Conservation (phyloP, 352 stramenopile species). For the Pythium scleroteichum region DNA sequence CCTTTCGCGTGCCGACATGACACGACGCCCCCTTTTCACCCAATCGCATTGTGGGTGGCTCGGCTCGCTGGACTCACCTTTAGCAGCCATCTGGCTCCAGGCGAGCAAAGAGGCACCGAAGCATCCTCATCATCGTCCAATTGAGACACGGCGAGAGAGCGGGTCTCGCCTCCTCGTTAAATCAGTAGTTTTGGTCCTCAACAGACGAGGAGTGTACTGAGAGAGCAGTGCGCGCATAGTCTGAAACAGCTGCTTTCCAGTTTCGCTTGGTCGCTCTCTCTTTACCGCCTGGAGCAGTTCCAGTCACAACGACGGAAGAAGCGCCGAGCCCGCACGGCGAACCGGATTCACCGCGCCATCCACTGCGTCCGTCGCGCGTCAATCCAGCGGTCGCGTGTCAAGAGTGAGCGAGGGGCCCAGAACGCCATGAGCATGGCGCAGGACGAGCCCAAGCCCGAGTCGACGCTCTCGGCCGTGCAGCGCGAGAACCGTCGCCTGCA, state of each 20-base stretch:
- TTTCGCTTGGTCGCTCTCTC: too few relatives aligned
- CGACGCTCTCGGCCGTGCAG: constrained; percentile 27
- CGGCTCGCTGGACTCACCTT: not conserved
- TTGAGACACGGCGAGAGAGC: not conserved
- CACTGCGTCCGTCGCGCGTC: not conserved
- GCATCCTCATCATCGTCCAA: not conserved
- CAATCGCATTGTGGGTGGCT: not conserved
- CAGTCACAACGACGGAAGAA: not conserved
- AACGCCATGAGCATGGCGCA: not conserved
- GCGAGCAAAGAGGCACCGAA: not conserved
- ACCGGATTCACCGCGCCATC: not conserved
- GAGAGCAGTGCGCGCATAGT: not conserved
- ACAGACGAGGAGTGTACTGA: not conserved
- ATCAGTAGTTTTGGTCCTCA: not conserved
- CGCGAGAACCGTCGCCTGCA: constrained; percentile 60
- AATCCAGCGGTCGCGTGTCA: too few relatives aligned
- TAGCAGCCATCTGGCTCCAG: not conserved
- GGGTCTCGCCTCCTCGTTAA: not conserved
- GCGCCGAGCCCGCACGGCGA: not conserved
- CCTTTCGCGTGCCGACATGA: not conserved
- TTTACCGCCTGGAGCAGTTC: too few relatives aligned
- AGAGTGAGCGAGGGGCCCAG: too few relatives aligned
- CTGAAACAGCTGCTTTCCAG: not conserved
- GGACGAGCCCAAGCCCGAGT: not conserved
- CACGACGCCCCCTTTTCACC: not conserved